These are phyloP conservation scores for Acanthochlamys bracteata DNA, from an alignment of 106 monocot species.

Conservation along the genomic window DNA sequence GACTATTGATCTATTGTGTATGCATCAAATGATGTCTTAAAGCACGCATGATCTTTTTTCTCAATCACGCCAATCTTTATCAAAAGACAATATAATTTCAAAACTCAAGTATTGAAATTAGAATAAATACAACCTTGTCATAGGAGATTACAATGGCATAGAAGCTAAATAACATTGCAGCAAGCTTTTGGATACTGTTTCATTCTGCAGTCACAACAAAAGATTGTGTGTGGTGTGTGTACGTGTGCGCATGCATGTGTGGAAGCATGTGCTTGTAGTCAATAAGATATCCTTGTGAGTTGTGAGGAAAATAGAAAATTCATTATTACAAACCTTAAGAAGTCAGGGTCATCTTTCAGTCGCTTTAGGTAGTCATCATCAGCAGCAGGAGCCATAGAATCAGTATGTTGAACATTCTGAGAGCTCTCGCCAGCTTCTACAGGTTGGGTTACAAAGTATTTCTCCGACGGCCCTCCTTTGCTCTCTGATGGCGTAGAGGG, in stretches of 20 bases:
- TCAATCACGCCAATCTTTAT: not conserved
- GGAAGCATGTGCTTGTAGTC: no score
- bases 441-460: conserved; percentile 26
- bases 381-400: conserved; percentile 6
- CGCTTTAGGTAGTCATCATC: conserved; percentile 22
- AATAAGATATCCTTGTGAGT: no score
- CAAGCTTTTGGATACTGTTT: no score
- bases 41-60: not conserved
- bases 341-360: conserved; percentile 61
- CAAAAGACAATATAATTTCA: not conserved
- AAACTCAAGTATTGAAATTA: no score
- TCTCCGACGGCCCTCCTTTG: conserved; percentile 18
- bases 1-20: not conserved
- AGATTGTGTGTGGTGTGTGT: no score
- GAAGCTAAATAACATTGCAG: no score
- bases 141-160: no score
- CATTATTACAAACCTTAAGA: conserved; percentile 20
- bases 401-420: conserved; percentile 12
- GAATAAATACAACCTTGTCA: no score
- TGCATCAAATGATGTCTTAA: not conserved
- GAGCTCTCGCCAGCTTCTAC: conserved; percentile 22
- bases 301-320: not conserved
- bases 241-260: no score
- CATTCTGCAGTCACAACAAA: no score
- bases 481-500: conserved; percentile 16